phyloP scores from a whole-genome alignment of 2,329 filamentous ascomycete species.

The Aspergillus transmontanensis region DNA sequence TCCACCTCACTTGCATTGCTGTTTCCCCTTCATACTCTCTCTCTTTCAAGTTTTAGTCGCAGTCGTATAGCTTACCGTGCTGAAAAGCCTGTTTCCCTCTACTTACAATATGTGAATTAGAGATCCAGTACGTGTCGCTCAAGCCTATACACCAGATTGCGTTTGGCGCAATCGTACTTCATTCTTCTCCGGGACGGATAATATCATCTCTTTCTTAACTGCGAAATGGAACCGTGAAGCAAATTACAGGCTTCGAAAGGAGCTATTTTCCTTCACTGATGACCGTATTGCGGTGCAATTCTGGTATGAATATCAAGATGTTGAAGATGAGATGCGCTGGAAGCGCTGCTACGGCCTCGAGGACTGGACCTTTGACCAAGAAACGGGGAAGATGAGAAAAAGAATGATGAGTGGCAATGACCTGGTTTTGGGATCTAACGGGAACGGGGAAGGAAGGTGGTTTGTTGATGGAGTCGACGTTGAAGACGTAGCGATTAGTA shows the following conservation, averaged over 20 bases:
- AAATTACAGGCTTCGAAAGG: slow-evolving; percentile 75
- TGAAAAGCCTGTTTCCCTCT: not conserved
- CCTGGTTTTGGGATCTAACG: slow-evolving; percentile 43
- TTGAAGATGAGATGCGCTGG: slow-evolving; percentile 66
- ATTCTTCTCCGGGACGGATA: slow-evolving; percentile 70
- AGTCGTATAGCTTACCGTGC: not conserved
- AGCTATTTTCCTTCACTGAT: slow-evolving; percentile 75
- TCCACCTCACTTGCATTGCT: not conserved
- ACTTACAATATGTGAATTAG: slow-evolving; percentile 42
- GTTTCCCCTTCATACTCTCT: not conserved
- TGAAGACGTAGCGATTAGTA: slow-evolving; percentile 38
- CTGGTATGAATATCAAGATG: slow-evolving; percentile 82
- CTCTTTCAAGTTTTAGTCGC: not conserved
- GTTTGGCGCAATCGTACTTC: slow-evolving; percentile 78
- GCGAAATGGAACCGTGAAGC: slow-evolving; percentile 75
- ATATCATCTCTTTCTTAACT: slow-evolving; percentile 68
- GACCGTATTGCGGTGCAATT: slow-evolving; percentile 86
- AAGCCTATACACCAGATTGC: slow-evolving; percentile 73
- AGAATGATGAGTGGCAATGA: slow-evolving; percentile 54
- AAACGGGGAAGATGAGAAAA: slow-evolving; percentile 49
- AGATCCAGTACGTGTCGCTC: slow-evolving; percentile 65
- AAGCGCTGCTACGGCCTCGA: slow-evolving; percentile 81
- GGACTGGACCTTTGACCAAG: slow-evolving; percentile 51
- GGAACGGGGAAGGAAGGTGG: slow-evolving; percentile 48
- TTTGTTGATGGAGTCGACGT: slow-evolving; percentile 48